These are phyloP conservation scores for Peronospora belbahrii DNA, from an alignment of 352 stramenopile genomes.

Conservation along the genomic window DNA sequence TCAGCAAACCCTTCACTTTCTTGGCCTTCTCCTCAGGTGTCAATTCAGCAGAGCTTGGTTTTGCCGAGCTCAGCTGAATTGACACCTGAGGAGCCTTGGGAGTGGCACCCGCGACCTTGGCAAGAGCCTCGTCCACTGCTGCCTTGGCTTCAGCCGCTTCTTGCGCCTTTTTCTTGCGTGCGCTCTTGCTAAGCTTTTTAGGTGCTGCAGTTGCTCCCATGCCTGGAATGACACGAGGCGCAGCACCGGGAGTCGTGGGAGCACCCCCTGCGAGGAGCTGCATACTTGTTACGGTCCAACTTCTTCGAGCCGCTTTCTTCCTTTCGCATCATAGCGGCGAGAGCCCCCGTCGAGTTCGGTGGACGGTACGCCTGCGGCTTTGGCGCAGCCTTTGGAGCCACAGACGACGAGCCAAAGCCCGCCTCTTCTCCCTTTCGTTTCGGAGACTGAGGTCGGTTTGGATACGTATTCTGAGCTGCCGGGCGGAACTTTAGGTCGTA, in stretches of 20 bases:
- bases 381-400: constrained; percentile 36
- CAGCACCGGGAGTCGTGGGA: constrained; percentile 37
- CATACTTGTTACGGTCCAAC: constrained; percentile 83
- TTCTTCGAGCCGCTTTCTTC: constrained; percentile 75
- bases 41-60: constrained; percentile 26
- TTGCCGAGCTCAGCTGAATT: no score
- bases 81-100: no score
- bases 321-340: constrained; percentile 92
- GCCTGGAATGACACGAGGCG: constrained; percentile 46
- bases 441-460: constrained; percentile 84
- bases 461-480: constrained; percentile 65
- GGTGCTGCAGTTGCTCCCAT: constrained; percentile 42
- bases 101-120: constrained; percentile 26
- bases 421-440: constrained; percentile 50
- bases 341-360: constrained; percentile 79
- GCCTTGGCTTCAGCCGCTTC: constrained; percentile 61
- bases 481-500: constrained; percentile 87
- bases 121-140: constrained; percentile 52
- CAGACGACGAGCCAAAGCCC: constrained; percentile 31
- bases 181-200: constrained; percentile 77
- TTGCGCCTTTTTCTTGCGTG: constrained; percentile 79
- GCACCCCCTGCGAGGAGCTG: constrained; percentile 30
- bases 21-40: constrained; percentile 79
- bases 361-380: constrained; percentile 82
- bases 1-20: constrained; percentile 73